Evolutionary conservation across 1,284 basidiomycete species (phyloP), one percentile per base, ranked within the genome.

Genomic region (Spongiforma sp.): DNA sequence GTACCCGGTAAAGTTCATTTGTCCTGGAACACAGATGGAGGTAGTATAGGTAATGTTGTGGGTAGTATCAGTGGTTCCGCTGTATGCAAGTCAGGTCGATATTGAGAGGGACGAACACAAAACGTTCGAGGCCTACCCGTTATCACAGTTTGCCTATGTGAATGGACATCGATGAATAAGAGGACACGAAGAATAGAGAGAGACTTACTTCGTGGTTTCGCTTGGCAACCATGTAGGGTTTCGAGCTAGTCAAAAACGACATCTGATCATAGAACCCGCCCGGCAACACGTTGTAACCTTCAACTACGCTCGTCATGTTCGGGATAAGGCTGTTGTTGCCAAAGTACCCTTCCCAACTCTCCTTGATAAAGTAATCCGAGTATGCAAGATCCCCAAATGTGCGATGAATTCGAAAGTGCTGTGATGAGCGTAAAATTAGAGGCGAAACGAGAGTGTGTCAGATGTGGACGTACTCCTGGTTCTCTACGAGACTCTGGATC

Each of bases 301-400:
- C 63, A 8, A 70, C 17, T 14, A 72, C 60, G 37, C 73, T 73
- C 17, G 73, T 76, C 64, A 60, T 55, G 41, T 76, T 75, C 1
- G 70, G 69, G 30, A 76, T 67, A 4, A 75, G 65, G 39, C 69
- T 76, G 55, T 70, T 14, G 28, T 72, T 76, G 1, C 74, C 72
- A 53, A 73, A 73, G 61, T 73, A 75, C 28, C 72, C 72, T 53
- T 73, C 14, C 72, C 69, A 76, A 26, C 72, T 73, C 55, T 73
- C 74, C 26, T 68, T 68, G 55, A 73, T 70, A 30, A 73, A 76
- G 60, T 75, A 75, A 61, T 76, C 74, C 0, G 74, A 39, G 26
- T 75, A 73, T 17, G 74, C 71, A 12, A 76, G 66, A 54, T 75
- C 72, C 3, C 72, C 74, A 7, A 59, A 67, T 73, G 73, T 46